Base-by-base conservation (phyloP, 2,329 filamentous ascomycete genomes). In the Tolypocladium sp. region DNA sequence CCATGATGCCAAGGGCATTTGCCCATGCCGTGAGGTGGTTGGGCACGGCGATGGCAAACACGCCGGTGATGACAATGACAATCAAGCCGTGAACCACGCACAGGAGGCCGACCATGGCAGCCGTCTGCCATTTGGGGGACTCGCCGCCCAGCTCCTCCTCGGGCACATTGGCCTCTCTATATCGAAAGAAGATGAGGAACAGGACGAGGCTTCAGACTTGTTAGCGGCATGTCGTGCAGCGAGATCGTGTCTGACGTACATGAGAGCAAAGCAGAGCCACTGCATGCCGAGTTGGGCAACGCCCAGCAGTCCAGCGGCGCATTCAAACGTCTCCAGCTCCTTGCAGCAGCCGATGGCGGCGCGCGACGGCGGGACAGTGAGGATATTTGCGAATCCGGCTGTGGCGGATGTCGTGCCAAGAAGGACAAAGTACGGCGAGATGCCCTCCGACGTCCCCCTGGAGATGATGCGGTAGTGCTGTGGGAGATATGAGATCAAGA, bases 161-260 rank as follows among this genome's bases (percentile, higher is more conserved):
- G 51, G 77, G 78, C 9, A 77, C 74, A 63, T 74, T 78, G 60
- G 73, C 80, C 60, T 74, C 78, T 66, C 80, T 80, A 67, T 87
- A 86, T 41, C 90, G 90, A 75, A 96, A 97, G 81, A 95, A 99
- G 66, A 96, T 84, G 59, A 97, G 84, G 76, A 96, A 99, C n/a
- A 99, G 83, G 25, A 96, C 79, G 57, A 97, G 86, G 65, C 93
- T 97, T 65, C 33, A 42, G 49, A 35, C 25, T 27, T n/a, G 59
- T 71, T 59, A 73, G 65, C 46, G 51, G 40, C 3, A 42, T n/a
- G 13, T 15, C 2, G 30, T 10, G 58, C 41, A 41, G 52, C 20
- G 3, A 9, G 10, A 40, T 33, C 40, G 38, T 17, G 17, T 25
- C 30, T 25, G 33, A 77, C 88, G 69, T 74, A 97, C 94, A 97